A percentile compares a stretch with the other conserved stretches of the same genome.
Evolutionary conservation across 2,329 filamentous ascomycete genomes (phyloP).

Genomic region (Fusarium sp.): DNA sequence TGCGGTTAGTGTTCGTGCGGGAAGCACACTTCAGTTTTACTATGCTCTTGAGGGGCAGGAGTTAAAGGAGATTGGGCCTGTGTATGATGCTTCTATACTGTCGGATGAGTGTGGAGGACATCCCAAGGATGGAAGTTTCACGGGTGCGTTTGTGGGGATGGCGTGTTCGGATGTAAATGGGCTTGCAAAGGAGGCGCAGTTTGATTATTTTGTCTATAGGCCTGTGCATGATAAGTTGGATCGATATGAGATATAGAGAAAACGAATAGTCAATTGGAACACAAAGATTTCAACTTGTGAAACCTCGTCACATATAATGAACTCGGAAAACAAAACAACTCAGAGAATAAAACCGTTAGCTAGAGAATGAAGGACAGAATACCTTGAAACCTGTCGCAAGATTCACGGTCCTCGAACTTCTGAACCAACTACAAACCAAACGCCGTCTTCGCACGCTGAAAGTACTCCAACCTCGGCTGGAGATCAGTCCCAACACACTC

Average conservation of each 20-base stretch:
- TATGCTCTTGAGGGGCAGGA: slow-evolving; percentile 60
- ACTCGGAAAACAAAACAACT: too few species aligned
- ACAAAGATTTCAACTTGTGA: rapidly evolving
- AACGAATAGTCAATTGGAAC: neutral
- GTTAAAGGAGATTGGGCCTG: slow-evolving; percentile 61
- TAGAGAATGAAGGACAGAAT: neutral
- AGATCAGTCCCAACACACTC: slow-evolving; percentile 55
- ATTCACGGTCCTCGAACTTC: too few species aligned
- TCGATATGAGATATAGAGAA: slow-evolving; percentile 49
- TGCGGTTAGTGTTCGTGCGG: slow-evolving; percentile 59
- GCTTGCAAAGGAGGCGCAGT: slow-evolving; percentile 55
- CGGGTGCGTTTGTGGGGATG: slow-evolving; percentile 67
- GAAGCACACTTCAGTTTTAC: slow-evolving; percentile 63
- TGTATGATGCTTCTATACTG: slow-evolving; percentile 67
- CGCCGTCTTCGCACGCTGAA: slow-evolving; percentile 57
- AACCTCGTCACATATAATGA: neutral
- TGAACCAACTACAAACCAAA: slow-evolving; percentile 50
- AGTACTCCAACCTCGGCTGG: slow-evolving; percentile 51
- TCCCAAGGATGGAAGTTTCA: slow-evolving; percentile 70
- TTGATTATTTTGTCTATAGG: slow-evolving; percentile 63
- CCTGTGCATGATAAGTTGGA: slow-evolving; percentile 59
- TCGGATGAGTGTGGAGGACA: slow-evolving; percentile 73
- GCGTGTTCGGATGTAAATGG: slow-evolving; percentile 67
- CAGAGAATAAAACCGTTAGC: neutral
- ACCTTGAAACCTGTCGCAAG: too few species aligned